phyloP scores from a whole-genome alignment of 306 rosid species.

The Ceratonia siliqua region DNA sequence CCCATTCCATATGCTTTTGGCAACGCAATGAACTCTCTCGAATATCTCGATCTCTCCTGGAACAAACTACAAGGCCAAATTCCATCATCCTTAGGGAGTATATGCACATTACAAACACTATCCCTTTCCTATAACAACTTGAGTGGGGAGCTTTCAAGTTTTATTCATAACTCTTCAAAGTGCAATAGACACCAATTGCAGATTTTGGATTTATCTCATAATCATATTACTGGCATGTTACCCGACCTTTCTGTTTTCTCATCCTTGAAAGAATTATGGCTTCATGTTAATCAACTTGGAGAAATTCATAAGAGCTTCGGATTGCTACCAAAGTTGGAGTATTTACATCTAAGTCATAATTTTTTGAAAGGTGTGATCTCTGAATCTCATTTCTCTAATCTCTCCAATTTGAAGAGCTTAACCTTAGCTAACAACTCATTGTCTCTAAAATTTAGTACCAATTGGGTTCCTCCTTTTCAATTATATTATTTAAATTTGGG shows the following conservation, averaged over 20 bases:
- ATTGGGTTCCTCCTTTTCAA: conserved; percentile 26
- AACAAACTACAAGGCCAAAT: conserved; percentile 15
- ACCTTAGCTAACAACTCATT: neutral
- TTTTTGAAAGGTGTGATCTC: conserved; percentile 3
- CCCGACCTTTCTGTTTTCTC: neutral
- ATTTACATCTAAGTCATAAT: neutral
- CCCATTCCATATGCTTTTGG: conserved; percentile 18
- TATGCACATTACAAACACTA: neutral
- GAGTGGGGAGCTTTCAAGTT: neutral
- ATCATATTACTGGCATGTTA: neutral
- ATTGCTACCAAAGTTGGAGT: neutral
- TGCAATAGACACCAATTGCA: neutral
- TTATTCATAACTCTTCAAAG: neutral
- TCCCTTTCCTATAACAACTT: rapidly evolving
- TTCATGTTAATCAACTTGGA: neutral
- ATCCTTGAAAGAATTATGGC: neutral
- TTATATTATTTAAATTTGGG: rapidly evolving
- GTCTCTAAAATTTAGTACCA: neutral
- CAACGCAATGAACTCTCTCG: conserved; percentile 12
- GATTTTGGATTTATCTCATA: neutral
- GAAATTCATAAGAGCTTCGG: conserved; percentile 5
- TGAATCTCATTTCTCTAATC: conserved; percentile 8
- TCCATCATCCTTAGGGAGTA: neutral
- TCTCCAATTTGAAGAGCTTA: rapidly evolving
- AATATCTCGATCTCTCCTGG: rapidly evolving